A percentile compares a stretch with the other conserved stretches of the same genome.
phyloP scores from a whole-genome alignment of 306 rosid genomes.

The Quercus variabilis region DNA sequence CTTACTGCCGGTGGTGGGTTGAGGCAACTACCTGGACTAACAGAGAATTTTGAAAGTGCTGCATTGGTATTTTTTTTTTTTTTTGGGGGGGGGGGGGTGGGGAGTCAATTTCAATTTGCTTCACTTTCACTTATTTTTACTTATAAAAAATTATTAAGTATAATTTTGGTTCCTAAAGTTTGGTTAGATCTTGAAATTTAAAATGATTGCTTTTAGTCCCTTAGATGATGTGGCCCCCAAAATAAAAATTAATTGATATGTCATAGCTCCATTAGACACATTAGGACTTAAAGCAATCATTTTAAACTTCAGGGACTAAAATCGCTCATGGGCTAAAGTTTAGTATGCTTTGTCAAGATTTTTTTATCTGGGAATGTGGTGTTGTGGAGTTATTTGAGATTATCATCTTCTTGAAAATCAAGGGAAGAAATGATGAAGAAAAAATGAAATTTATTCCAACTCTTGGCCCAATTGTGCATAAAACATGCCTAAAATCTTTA shows the following conservation, averaged over 20 bases:
- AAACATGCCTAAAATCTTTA: background rate
- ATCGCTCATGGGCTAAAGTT: too few relatives aligned
- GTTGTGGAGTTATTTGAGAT: background rate
- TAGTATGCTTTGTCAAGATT: background rate
- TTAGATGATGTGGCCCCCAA: too few relatives aligned
- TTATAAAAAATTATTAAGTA: too few relatives aligned
- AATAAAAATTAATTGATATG: too few relatives aligned
- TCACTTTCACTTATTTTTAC: too few relatives aligned
- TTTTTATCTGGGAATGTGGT: background rate
- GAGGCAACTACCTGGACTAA: constrained; percentile 78
- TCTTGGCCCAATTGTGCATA: background rate
- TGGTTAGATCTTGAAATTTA: too few relatives aligned
- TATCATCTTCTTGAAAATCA: background rate
- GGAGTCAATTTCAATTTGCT: too few relatives aligned
- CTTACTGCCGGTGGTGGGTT: constrained; percentile 84
- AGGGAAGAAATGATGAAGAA: background rate
- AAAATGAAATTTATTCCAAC: background rate
- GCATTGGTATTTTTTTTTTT: constrained; percentile 63
- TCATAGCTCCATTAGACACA: too few relatives aligned
- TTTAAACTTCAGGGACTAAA: too few relatives aligned
- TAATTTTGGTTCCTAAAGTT: too few relatives aligned
- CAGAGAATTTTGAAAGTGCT: constrained; percentile 71
- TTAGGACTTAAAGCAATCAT: too few relatives aligned
- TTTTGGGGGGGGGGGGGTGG: background rate
- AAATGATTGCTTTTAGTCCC: too few relatives aligned